Evolutionary conservation across 768 basidiomycete genomes (phyloP), one percentile per base, ranked within the genome.

Genomic region (Macrolepiota dolichaula): DNA sequence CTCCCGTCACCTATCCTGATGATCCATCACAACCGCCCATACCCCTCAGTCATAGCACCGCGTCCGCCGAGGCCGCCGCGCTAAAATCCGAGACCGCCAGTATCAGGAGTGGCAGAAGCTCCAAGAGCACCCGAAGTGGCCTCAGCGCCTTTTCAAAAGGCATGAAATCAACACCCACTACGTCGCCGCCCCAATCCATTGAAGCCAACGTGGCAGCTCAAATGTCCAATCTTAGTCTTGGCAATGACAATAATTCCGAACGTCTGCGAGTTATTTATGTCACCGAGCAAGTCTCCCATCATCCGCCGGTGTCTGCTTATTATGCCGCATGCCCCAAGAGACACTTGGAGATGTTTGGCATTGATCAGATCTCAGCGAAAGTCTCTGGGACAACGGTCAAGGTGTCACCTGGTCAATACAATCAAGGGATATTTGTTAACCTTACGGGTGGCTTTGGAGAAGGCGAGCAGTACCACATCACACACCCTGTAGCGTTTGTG

Each of bases 271-370:
- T 96, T 47, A 83, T 85, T 5, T 96, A 85, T 72, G 74, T 96
- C 51, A 96, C 94, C 13, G 96, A 97, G 72, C 96, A 97, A 73
- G 87, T 98, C 51, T 97, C 92, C 1, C 97, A 99, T 74, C 97
- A 99, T 68, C 97, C 97, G 0, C 97, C 97, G 2, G 85, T 98
- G 32, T 96, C 94, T 0, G 87, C 91, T 0, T 96, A 87, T 69
- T 87, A 86, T 64, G 92, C 90, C 6, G 63, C 76, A 3, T 96
- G 92, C 72, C 93, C 95, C 0, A 76, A 84, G 44, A 84, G 86
- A 25, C 83, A 84, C 32, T 69, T 96, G 44, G 87, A 91, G 64
- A 79, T 91, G 70, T 75, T 74, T 17, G 96, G 95, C 3, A 79
- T 94, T 60, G 96, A 99, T 76, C 96, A 99, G 75, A 95, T 99